Evolutionary conservation across 2,329 filamentous ascomycete species (phyloP).

Genomic region (Thelonectria rubi): DNA sequence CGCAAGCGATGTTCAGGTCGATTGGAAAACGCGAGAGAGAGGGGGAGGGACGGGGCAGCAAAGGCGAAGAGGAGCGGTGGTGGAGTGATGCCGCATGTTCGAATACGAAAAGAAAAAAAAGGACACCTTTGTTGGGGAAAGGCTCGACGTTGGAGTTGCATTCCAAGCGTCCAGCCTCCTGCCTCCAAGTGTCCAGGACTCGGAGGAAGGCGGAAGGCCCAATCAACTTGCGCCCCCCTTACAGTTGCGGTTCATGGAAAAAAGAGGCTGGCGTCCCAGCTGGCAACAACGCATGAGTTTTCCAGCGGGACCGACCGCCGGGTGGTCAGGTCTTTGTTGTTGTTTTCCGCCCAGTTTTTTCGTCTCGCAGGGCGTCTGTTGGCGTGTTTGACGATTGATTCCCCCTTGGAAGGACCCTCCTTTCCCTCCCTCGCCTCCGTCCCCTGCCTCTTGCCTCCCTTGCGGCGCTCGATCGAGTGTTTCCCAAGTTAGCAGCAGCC

Average conservation of each 20-base stretch:
- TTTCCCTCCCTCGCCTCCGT: too few species aligned
- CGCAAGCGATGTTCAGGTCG: background rate
- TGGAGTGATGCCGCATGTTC: too few species aligned
- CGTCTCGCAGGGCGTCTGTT: background rate
- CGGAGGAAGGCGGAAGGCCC: too few species aligned
- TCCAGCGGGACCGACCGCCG: background rate
- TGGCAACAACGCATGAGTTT: background rate
- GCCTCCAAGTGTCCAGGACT: too few species aligned
- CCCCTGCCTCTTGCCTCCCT: too few species aligned
- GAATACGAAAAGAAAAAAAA: too few species aligned
- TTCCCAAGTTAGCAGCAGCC: constrained; percentile 2
- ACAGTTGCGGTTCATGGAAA: background rate
- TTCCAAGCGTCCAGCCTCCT: too few species aligned
- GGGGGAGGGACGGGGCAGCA: background rate
- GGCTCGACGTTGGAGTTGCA: too few species aligned
- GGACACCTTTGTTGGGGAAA: too few species aligned
- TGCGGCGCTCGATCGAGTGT: background rate
- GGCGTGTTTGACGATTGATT: background rate
- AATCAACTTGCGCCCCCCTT: background rate
- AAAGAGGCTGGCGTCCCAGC: background rate
- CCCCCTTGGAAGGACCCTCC: background rate
- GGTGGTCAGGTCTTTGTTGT: too few species aligned
- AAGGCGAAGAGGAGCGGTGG: background rate
- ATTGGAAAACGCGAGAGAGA: background rate
- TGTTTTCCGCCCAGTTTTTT: background rate